Evolutionary conservation across 1,284 basidiomycete species (phyloP).

Genomic region (Fistulinella cinereoalba): DNA sequence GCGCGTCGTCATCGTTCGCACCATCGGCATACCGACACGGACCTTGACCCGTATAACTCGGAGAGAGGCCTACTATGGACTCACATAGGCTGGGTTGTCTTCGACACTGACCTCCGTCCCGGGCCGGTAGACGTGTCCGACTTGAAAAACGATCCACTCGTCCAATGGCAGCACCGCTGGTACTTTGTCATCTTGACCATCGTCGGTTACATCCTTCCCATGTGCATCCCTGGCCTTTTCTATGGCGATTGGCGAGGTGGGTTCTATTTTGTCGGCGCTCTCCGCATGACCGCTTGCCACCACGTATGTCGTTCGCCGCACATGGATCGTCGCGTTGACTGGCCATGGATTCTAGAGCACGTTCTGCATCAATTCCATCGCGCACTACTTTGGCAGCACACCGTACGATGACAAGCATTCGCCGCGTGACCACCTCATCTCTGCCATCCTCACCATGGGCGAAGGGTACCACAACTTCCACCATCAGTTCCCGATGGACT

Average conservation of each 20-base stretch:
- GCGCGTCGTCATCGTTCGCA: constrained; percentile 87
- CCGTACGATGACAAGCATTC: constrained; percentile 85
- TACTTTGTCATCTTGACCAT: constrained; percentile 65
- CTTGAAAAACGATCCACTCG: constrained; percentile 67
- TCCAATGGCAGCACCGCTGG: constrained; percentile 82
- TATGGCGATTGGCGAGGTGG: constrained; percentile 87
- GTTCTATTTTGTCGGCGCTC: constrained; percentile 70
- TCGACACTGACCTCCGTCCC: constrained; percentile 75
- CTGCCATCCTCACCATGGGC: constrained; percentile 84
- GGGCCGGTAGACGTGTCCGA: constrained; percentile 83
- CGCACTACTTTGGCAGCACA: constrained; percentile 82
- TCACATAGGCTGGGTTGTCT: constrained; percentile 88
- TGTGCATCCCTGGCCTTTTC: constrained; percentile 67
- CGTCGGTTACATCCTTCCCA: constrained; percentile 76
- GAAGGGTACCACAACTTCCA: constrained; percentile 96
- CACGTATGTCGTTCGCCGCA: constrained; percentile 56
- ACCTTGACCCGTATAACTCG: constrained; percentile 87
- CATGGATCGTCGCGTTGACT: constrained; percentile 8
- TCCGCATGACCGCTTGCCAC: constrained; percentile 71
- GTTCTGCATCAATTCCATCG: constrained; percentile 90
- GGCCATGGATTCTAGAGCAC: constrained; percentile 55
- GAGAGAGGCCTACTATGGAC: constrained; percentile 80
- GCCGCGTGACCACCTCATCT: constrained; percentile 81
- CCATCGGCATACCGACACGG: constrained; percentile 88
- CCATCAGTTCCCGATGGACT: constrained; percentile 75